Evolutionary conservation across 169 alveolate genomes (phyloP).

Genomic region (Plasmodium vivax): DNA sequence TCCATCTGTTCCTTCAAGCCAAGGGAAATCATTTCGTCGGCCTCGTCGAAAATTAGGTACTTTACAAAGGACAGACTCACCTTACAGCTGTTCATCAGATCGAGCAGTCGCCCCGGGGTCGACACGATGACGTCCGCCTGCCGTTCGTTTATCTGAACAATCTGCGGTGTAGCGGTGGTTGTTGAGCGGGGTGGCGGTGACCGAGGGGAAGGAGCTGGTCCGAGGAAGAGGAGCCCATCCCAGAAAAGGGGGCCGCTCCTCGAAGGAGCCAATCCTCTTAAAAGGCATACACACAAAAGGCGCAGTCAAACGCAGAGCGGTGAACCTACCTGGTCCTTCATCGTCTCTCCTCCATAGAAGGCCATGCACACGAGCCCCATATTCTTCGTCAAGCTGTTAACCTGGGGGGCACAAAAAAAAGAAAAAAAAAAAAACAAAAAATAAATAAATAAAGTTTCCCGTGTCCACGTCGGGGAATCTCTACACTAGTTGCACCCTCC

Average conservation of each 20-base stretch:
- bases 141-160: conserved; percentile 38
- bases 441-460: no score
- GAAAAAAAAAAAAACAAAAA: not conserved
- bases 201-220: not conserved
- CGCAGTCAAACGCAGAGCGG: not conserved
- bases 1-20: conserved; percentile 84
- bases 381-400: conserved; percentile 39
- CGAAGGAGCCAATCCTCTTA: no score
- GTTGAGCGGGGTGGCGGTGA: not conserved
- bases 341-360: conserved; percentile 58
- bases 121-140: conserved; percentile 45
- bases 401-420: conserved; percentile 24
- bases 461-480: not conserved
- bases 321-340: conserved; percentile 45
- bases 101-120: conserved; percentile 86
- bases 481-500: not conserved
- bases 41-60: conserved; percentile 94
- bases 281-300: not conserved
- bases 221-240: no score
- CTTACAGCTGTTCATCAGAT: conserved; percentile 87
- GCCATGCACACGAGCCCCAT: conserved; percentile 36
- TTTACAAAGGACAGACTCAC: conserved; percentile 84
- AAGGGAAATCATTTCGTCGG: conserved; percentile 95
- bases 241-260: not conserved
- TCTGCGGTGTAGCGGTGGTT: not conserved